Conservation (phyloP, 345 rosid species). For the Gynandropsis gynandra region DNA sequence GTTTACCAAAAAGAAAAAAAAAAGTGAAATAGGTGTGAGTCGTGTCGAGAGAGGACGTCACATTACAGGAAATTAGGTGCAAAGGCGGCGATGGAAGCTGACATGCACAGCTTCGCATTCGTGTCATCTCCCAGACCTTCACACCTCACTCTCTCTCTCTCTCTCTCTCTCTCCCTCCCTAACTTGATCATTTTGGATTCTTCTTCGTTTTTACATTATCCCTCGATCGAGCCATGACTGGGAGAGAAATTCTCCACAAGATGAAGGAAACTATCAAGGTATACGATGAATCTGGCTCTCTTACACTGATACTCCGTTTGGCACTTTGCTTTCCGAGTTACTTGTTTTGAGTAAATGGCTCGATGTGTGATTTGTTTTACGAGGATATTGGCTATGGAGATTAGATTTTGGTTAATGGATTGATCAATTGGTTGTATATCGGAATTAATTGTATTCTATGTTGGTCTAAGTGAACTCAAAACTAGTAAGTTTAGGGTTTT, state of each 20-base stretch:
- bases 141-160: not conserved
- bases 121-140: constrained; percentile 21
- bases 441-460: not conserved
- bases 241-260: constrained; percentile 63
- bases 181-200: not conserved
- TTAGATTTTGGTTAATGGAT: not conserved
- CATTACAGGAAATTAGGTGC: constrained; percentile 9
- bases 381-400: constrained; percentile 6
- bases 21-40: constrained; percentile 22
- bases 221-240: constrained; percentile 37
- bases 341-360: not conserved
- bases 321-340: not conserved
- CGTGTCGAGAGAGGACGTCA: constrained; percentile 28
- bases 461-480: not conserved
- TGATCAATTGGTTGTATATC: not conserved
- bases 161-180: constrained; percentile 10
- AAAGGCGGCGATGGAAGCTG: constrained; percentile 29
- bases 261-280: constrained; percentile 53
- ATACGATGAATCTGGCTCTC: not conserved
- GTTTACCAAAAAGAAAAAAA: not conserved
- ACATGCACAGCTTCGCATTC: constrained; percentile 14
- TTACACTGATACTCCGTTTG: not conserved
- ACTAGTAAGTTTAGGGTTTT: no score
- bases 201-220: constrained; percentile 1
- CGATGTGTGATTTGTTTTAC: not conserved